Evolutionary conservation across 768 basidiomycete genomes (phyloP), one percentile per base, ranked within the genome.

Genomic region (Lactifluus volemus): DNA sequence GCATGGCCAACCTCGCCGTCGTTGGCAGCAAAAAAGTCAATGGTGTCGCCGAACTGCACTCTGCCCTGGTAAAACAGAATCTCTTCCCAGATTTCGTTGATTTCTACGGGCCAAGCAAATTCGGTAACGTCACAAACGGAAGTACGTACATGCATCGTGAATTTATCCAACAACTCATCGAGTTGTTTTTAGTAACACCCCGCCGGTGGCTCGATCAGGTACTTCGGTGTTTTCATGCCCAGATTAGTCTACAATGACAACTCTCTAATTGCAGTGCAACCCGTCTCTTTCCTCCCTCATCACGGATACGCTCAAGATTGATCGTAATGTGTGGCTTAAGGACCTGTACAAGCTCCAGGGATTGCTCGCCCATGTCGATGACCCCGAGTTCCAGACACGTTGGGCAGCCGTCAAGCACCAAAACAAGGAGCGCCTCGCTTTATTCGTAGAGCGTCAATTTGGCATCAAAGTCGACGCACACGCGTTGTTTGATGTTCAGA

Each of bases 41-140:
- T 67, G 96, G 97, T 69, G 97, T 98, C 14, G 96, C 97, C 10
- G 96, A 94, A 82, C 78, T 98, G 30, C 97, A 98, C 78, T 89
- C 86, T 61, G 87, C 92, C 56, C 82, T 98, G 48, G 89, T 98
- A 55, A 80, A 78, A 72, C 85, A 85, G 21, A 92, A 88, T 7
- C 89, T 92, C 66, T 71, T 89, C 67, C 90, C 88, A 69, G 94
- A 97, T 75, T 96, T 96, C 70, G 95, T 97, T 50, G 93, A 97
- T 36, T 91, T 89, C 72, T 89, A 85, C 68, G 96, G 96, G 3
- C 70, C 83, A 62, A 88, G 88, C 85, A 94, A 89, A 85, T 92
- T 89, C 68, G 81, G 82, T 29, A 93, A 96, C 70, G 92, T 98
- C 52, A 98, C 95, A 44, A 99, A 98, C 70, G 96, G 95, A 60